Evolutionary conservation across 202 grass and related monocot species (phyloP), one percentile per base, ranked within the genome.

Genomic region (Panicum virgatum): DNA sequence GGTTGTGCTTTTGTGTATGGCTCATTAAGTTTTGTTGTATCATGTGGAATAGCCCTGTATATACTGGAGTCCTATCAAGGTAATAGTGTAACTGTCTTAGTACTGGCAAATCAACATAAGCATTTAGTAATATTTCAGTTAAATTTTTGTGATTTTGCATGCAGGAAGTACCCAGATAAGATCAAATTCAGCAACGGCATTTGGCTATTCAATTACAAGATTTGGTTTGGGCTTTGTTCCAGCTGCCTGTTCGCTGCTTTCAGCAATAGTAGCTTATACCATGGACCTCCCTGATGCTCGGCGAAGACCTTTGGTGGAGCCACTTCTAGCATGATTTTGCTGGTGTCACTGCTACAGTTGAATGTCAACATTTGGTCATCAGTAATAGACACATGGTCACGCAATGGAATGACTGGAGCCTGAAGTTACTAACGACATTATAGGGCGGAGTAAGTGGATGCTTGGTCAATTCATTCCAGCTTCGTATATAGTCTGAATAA

Each of bases 1-100:
- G 96, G 93, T 69, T 94, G 87, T 70, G 91, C 88, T 67, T 96
- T 99, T 87, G 96, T 99, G 56, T 99, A 94, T 72, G 96, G 96
- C 43, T 99, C 96, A 71, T 75, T 98, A 80, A 98, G 96, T 89
- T 98, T 98, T 87, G 32, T 82, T 66, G 76, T 98, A 15, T 90
- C 96, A 44, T 98, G 96, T 73, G 96, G 96, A 75, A 16, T 99
- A 75, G 96, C 85, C 14, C 86, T 99, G 59, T 99, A 89, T 87
- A 74, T 82, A 62, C 93, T 99, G 0, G 96, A 99, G 67, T 99
- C 93, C 42, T 99, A 89, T 71, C 90, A 94, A 96, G 96, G 96
- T 96, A 96, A 89, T 37, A 23, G 7, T 78, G 50, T 52, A 80
- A 86, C 32, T 90, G 45, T 25, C 32, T 54, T 45, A 12, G 29